phyloP scores from a whole-genome alignment of 768 basidiomycete genomes.

The Gymnopilus dilepis region DNA sequence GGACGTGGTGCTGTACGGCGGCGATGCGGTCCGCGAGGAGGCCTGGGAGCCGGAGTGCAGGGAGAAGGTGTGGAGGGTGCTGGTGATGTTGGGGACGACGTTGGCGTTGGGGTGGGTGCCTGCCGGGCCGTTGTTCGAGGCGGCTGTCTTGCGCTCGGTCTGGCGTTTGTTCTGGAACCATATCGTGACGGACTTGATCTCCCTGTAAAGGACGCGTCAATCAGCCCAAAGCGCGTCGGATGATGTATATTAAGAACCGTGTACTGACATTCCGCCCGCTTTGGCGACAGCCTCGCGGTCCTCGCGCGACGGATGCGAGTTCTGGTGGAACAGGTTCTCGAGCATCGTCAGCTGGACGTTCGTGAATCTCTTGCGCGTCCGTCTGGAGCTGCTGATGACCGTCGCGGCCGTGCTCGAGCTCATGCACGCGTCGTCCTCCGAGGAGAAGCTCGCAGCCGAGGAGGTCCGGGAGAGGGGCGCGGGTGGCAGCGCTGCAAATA shows the following conservation, averaged over 20 bases:
- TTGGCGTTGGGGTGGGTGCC: conserved; percentile 24
- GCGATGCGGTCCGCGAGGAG: conserved; percentile 25
- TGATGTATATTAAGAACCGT: conserved; percentile 10
- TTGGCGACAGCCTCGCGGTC: conserved; percentile 69
- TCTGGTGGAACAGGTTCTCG: conserved; percentile 73
- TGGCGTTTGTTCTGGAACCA: conserved; percentile 89
- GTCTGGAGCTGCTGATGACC: conserved; percentile 44
- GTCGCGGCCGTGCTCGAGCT: conserved; percentile 34
- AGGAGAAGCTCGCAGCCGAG: conserved; percentile 58
- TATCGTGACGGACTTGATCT: conserved; percentile 73
- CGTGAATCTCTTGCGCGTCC: conserved; percentile 75
- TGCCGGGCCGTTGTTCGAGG: conserved; percentile 22
- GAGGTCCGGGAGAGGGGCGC: conserved; percentile 57
- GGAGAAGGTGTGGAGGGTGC: conserved; percentile 33
- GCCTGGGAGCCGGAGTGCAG: conserved; percentile 26
- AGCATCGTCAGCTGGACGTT: conserved; percentile 72
- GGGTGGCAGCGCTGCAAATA: conserved; percentile 1
- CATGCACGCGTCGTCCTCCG: conserved; percentile 47
- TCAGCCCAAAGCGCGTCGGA: conserved; percentile 11
- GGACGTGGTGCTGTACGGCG: conserved; percentile 32
- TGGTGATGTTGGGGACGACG: conserved; percentile 38
- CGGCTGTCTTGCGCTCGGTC: conserved; percentile 61
- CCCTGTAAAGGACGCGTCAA: conserved; percentile 43
- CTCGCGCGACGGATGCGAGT: conserved; percentile 76
- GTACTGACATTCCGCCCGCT: conserved; percentile 66